Evolutionary conservation across 139 green algal genomes (phyloP), one percentile per base, ranked within the genome.

Genomic region (Coelastrella sp.): DNA sequence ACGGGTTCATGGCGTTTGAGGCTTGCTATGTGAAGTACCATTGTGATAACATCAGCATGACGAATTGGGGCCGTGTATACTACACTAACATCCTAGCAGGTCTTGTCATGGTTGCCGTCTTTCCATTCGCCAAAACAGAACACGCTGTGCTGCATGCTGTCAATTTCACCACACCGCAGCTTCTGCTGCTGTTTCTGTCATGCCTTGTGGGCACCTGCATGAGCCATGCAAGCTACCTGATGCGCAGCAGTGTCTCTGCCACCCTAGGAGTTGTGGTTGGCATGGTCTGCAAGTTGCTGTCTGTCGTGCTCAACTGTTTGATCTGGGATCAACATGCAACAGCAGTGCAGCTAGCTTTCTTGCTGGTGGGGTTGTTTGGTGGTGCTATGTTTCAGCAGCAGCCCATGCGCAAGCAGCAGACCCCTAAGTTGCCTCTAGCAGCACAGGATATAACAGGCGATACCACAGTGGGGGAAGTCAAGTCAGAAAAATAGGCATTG

Each of bases 201-300:
- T 98, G 96, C 94, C 35, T 93, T 7, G 93, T 95, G 59, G 96
- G 96, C n/a, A 78, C 94, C 17, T 78, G 90, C 82, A 94, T 95
- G 92, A 89, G 63, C 35, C 93, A 95, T 87, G 82, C 82, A 66
- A 91, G 88, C 63, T 98, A 98, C 89, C 82, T 94, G 65, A 93
- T 98, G 85, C 92, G 96, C 19, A 87, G 89, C 84, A 78, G 92
- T 68, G 91, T 97, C 19, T 95, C 93, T 1, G 96, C 96, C 7
- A 98, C 96, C 0, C 85, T 95, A 8, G 97, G 97, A 86, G 97
- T 96, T 0, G 94, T 98, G 20, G 94, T 98, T 9, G 96, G 96
- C 80, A 96, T 98, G 88, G 92, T 97, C 27, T 98, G 96, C 92
- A 98, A 98, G 94, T 91, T 98, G 35, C 76, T 90, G 22, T 97